Conservation (phyloP, 2,329 filamentous ascomycete species). For the Aspergillus tanneri region DNA sequence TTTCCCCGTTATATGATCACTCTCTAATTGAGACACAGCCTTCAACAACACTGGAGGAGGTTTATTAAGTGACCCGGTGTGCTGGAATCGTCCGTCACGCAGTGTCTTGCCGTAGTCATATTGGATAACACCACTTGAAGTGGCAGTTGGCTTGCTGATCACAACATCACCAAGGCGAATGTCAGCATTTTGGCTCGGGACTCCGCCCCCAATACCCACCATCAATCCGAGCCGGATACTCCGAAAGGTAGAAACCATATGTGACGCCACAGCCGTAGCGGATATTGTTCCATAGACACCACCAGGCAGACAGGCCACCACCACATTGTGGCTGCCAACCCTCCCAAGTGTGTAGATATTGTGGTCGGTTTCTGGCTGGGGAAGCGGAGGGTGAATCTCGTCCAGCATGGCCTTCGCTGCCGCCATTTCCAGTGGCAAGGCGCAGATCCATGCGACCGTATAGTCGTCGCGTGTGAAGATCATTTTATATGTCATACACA, state of each 20-base stretch:
- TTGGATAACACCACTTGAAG: constrained; percentile 28
- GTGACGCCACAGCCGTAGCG: constrained; percentile 22
- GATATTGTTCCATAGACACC: constrained; percentile 23
- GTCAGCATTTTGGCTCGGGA: constrained; percentile 23
- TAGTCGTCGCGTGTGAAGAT: constrained; percentile 23
- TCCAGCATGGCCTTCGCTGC: constrained; percentile 33
- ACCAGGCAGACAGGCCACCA: constrained; percentile 24
- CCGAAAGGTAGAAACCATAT: constrained; percentile 28
- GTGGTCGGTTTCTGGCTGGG: constrained; percentile 11
- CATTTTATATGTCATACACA: too few species aligned
- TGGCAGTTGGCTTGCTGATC: constrained; percentile 22
- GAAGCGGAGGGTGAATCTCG: constrained; percentile 20
- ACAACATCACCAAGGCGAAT: constrained; percentile 33
- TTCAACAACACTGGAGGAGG: constrained; percentile 16
- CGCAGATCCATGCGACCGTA: constrained; percentile 35
- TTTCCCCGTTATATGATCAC: background rate
- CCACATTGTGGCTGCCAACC: constrained; percentile 25
- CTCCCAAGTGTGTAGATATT: constrained; percentile 27
- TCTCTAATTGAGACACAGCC: constrained; percentile 11
- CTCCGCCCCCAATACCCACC: constrained; percentile 34
- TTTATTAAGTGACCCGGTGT: constrained; percentile 20
- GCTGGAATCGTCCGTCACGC: constrained; percentile 18
- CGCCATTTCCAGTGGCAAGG: constrained; percentile 28
- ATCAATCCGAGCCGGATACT: constrained; percentile 25
- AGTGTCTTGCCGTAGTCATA: constrained; percentile 30